Evolutionary conservation across 805 yeast species (phyloP).

Genomic region (Wickerhamiella vanderwaltii): DNA sequence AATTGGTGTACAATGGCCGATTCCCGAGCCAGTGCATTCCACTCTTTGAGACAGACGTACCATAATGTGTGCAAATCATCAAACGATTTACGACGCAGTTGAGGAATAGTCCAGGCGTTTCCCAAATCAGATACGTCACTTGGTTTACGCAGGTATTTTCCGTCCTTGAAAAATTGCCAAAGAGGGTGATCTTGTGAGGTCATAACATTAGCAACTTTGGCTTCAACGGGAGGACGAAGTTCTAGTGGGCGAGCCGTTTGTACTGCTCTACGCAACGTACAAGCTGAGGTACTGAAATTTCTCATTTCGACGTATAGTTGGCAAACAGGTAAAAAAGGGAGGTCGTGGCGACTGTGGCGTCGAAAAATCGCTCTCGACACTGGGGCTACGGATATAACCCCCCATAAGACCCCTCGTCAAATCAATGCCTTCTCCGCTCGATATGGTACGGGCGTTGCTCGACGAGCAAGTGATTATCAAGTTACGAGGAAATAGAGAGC

Average conservation of each 20-base stretch:
- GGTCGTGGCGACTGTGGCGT: no score
- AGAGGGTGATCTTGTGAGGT: conserved; percentile 81
- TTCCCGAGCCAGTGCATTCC: conserved; percentile 71
- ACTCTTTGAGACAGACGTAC: conserved; percentile 75
- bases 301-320: no score
- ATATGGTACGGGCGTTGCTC: conserved; percentile 68
- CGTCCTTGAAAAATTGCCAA: conserved; percentile 77
- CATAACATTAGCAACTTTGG: conserved; percentile 58
- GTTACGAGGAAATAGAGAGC: conserved; percentile 86
- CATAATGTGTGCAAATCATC: conserved; percentile 86
- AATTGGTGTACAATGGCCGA: conserved; percentile 40
- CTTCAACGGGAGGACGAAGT: conserved; percentile 74
- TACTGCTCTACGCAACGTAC: no score
- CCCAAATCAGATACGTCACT: conserved; percentile 36
- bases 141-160: conserved; percentile 46
- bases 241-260: conserved; percentile 37
- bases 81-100: conserved; percentile 79
- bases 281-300: no score
- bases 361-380: background rate
- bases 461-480: conserved; percentile 83
- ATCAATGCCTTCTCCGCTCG: conserved; percentile 62
- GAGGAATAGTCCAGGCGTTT: conserved; percentile 78
- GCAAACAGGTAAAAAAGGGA: no score
- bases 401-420: background rate
- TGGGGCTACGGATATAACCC: background rate